These are phyloP conservation scores for Populus euphratica DNA, from an alignment of 345 rosid genomes.

Conservation along the genomic window DNA sequence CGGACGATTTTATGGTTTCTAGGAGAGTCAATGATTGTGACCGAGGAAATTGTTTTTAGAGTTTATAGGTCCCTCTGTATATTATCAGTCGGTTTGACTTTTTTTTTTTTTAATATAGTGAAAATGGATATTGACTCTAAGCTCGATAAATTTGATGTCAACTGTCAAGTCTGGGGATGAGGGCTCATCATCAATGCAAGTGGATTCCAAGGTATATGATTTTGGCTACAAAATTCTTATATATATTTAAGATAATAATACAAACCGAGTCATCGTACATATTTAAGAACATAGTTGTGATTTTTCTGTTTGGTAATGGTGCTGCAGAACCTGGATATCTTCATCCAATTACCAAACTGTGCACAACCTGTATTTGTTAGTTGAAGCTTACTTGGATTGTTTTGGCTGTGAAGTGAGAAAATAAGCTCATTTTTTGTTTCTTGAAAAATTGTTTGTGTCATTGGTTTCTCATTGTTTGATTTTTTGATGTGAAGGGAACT, in stretches of 20 bases:
- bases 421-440: background rate
- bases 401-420: background rate
- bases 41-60: background rate
- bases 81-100: background rate
- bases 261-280: background rate
- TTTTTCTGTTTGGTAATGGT: background rate
- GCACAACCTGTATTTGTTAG: background rate
- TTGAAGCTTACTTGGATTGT: background rate
- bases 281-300: background rate
- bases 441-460: background rate
- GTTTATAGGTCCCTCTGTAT: background rate
- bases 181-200: constrained; percentile 24
- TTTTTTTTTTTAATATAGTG: background rate
- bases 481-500: constrained; percentile 25
- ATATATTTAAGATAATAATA: background rate
- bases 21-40: background rate
- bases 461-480: background rate
- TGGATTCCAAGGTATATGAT: constrained; percentile 46
- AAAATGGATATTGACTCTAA: constrained; percentile 54
- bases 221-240: background rate
- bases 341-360: background rate
- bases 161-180: constrained; percentile 37
- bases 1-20: background rate
- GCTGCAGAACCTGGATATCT: background rate
- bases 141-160: constrained; percentile 17